Base-by-base conservation (phyloP, 345 rosid genomes). In the Sapria himalayana region DNA sequence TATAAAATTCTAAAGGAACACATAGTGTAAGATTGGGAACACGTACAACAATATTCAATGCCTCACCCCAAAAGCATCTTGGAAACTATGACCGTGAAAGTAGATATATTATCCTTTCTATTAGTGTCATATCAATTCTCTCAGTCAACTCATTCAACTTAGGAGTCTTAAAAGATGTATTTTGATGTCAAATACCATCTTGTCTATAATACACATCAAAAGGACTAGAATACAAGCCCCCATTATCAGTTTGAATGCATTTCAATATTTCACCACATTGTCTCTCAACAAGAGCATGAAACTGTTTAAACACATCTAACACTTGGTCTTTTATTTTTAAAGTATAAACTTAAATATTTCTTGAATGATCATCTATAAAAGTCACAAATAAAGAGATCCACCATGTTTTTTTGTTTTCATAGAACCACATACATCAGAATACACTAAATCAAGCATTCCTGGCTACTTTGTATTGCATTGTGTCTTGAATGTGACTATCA, bases 81-180 rank as follows among this genome's bases (percentile, higher is more conserved):
- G 10, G 18, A 4, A 42, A 19, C 22, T 42, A 38, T n/a, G 39
- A 17, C 0, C 37, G 0, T 9, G 7, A 45, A 20, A 52, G 39
- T 13, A 44, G 13, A 20, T 36, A 38, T 39, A 7, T 38, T 8
- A 22, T 3, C 9, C 22, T 45, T 19, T 54, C 15, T 7, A n/a
- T 10, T 0, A 38, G 12, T 5, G 36, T 47, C 25, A 3, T 40
- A 1, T 46, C 41, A 41, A 47, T 55, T 7, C 52, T 39, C 8
- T 54, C 29, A 10, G 11, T 37, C 13, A 54, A 11, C 5, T 39
- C 33, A 48, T 55, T 48, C 19, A 22, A 19, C 0, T 41, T 23
- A 4, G 15, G 16, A 9, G 34, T 48, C 11, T 48, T 37, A 14
- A 19, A 25, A 9, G n/a, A 33, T 7, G 8, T 48, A 43, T 1